phyloP scores from a whole-genome alignment of 2,329 filamentous ascomycete genomes.

The Macroventuria anomochaeta region DNA sequence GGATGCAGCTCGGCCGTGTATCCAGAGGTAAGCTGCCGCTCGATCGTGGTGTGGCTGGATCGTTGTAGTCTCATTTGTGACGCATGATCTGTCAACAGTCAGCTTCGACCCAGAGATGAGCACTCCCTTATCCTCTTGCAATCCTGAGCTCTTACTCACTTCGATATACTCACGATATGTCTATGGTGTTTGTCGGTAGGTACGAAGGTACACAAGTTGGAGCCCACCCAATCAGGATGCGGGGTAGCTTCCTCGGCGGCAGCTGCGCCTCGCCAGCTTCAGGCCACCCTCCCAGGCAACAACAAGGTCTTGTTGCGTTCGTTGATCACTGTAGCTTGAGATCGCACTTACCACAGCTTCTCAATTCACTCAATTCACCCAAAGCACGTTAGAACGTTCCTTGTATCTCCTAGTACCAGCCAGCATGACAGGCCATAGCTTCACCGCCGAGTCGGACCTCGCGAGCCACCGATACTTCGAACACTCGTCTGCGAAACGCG shows the following conservation, averaged over 20 bases:
- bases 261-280: conserved; percentile 14
- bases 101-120: neutral
- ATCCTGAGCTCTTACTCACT: neutral
- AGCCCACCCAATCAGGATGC: conserved; percentile 6
- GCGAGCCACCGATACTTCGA: conserved; percentile 52
- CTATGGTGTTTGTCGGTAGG: neutral
- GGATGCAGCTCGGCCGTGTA: neutral
- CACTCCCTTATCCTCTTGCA: neutral
- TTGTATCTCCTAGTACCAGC: conserved; percentile 1
- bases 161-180: neutral
- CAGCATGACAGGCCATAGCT: conserved; percentile 38
- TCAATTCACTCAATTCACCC: neutral
- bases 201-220: neutral
- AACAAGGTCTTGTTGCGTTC: neutral
- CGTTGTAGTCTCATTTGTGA: neutral
- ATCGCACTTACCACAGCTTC: conserved; percentile 3
- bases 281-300: conserved; percentile 15
- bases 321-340: neutral
- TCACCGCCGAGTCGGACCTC: conserved; percentile 43
- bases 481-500: conserved; percentile 52
- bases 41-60: neutral
- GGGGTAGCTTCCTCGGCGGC: conserved; percentile 13
- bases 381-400: neutral
- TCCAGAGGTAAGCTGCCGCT: neutral
- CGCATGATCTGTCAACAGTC: neutral